Evolutionary conservation across 768 basidiomycete genomes (phyloP), one percentile per base, ranked within the genome.

Genomic region (Pholiota molesta): DNA sequence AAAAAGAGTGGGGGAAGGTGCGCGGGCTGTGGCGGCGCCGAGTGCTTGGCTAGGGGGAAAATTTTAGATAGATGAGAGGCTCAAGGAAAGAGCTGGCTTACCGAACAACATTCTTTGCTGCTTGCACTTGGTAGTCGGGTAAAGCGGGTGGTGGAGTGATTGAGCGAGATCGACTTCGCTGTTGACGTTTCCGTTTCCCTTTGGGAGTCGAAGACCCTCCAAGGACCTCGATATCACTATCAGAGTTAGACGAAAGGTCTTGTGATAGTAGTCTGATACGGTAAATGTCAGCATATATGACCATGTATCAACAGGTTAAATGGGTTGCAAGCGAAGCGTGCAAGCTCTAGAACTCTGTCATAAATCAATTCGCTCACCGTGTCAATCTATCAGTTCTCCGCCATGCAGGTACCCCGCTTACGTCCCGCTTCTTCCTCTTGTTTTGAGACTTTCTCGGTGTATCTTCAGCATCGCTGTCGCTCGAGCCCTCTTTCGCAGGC

Each of bases 121-220:
- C 79, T 66, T 84, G 79, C 0, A 88, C 75, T 59, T 86, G 81
- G 31, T 84, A 76, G 10, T 73, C 69, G 2, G 88, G 76, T 14
- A 92, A 72, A 37, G 77, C 78, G 0, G 91, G 92, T 5, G 91
- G 91, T 2, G 92, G 91, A 0, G 91, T 94, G 40, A 93, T 82
- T 3, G 91, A 94, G 23, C 79, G 76, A 31, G 90, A 92, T 40
- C 86, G 86, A 70, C 85, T 87, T 49, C 86, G 81, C 42, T 75
- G 67, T 40, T 79, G 79, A n/a, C 82, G 79, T 62, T 81, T 83
- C 29, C 75, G 74, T 57, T 78, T 77, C 2, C 75, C 66, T 3
- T 66, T 57, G 21, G 64, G 72, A 53, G 67, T 73, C 59, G 60
- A 61, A 3, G 56, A 70, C 33, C 56, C 60, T 14, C 57, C 74